phyloP scores from a whole-genome alignment of 169 alveolate genomes.

The Besnoitia besnoiti region DNA sequence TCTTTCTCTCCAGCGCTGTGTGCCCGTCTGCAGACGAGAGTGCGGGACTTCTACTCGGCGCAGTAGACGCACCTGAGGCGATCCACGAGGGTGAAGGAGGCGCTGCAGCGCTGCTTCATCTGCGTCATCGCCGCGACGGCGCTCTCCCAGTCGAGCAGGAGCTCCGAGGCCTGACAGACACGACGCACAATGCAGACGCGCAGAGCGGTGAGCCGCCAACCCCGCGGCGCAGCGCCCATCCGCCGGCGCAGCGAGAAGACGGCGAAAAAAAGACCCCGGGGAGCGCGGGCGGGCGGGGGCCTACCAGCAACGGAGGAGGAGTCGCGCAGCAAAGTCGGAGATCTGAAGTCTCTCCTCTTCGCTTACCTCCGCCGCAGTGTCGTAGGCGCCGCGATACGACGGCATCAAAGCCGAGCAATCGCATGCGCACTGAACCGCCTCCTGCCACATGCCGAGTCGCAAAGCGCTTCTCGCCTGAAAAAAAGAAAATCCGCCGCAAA shows the following conservation, averaged over 20 bases:
- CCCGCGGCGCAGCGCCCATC: not conserved
- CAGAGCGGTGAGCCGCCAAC: not conserved
- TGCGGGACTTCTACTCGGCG: no score
- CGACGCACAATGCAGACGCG: not conserved
- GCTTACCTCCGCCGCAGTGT: slow-evolving; percentile 65
- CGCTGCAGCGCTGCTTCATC: slow-evolving; percentile 63
- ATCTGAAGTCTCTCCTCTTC: no score
- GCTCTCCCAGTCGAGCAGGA: slow-evolving; percentile 65
- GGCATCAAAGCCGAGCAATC: slow-evolving; percentile 58
- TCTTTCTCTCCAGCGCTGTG: no score
- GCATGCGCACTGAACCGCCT: slow-evolving; percentile 49
- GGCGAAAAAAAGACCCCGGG: not conserved
- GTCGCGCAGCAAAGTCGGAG: no score
- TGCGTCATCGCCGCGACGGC: slow-evolving; percentile 51
- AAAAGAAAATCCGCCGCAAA: no score
- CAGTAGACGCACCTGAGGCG: not conserved
- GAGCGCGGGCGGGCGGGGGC: no score
- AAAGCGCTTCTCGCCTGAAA: slow-evolving; percentile 63
- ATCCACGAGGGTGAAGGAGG: not conserved
- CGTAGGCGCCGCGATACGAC: slow-evolving; percentile 61
- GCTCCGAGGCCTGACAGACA: slow-evolving; percentile 54
- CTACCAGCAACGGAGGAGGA: no score
- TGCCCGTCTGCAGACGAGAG: no score
- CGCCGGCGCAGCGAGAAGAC: not conserved
- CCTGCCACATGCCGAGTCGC: slow-evolving; percentile 61